Evolutionary conservation across 495 filamentous ascomycete species (phyloP).

Genomic region (Filosporella fistucella): DNA sequence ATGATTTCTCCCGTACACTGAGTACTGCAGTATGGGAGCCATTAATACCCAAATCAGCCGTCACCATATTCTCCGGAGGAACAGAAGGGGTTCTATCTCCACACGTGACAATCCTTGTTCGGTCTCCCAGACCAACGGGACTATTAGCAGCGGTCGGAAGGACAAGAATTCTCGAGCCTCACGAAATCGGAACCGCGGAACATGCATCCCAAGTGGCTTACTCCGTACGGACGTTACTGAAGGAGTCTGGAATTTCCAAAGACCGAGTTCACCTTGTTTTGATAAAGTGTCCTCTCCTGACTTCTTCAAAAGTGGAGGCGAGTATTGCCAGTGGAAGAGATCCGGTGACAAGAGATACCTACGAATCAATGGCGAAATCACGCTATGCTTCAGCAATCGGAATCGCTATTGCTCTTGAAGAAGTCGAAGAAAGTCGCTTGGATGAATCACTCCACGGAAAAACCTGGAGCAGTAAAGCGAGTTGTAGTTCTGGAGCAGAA

Average conservation of each 20-base stretch:
- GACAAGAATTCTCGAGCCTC: constrained; percentile 19
- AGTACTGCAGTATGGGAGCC: constrained; percentile 23
- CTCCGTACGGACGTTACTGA: constrained; percentile 4
- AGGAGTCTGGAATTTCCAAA: constrained; percentile 2
- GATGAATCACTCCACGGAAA: constrained; percentile 15
- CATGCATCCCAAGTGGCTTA: constrained; percentile 16
- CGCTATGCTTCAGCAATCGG: constrained; percentile 22
- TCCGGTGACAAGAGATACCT: constrained; percentile 23
- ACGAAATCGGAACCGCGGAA: constrained; percentile 21
- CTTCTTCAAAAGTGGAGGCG: constrained; percentile 17
- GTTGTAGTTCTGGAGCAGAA: constrained; percentile 23
- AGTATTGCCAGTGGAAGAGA: constrained; percentile 11
- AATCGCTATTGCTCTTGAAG: constrained; percentile 19
- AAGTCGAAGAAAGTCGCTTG: constrained; percentile 11
- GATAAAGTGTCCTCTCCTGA: constrained; percentile 23
- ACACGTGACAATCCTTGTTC: constrained; percentile 23
- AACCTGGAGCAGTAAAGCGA: constrained; percentile 19
- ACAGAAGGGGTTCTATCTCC: constrained; percentile 25
- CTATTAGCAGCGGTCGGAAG: constrained; percentile 21
- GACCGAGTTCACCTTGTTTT: constrained; percentile 21
- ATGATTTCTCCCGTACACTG: constrained; percentile 26
- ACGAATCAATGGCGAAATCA: constrained; percentile 24
- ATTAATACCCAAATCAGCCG: constrained; percentile 15
- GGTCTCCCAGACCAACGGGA: constrained; percentile 9
- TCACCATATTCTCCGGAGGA: constrained; percentile 24